Evolutionary conservation across 495 filamentous ascomycete species (phyloP), one percentile per base, ranked within the genome.

Genomic region (Hypoxylon intermedium): DNA sequence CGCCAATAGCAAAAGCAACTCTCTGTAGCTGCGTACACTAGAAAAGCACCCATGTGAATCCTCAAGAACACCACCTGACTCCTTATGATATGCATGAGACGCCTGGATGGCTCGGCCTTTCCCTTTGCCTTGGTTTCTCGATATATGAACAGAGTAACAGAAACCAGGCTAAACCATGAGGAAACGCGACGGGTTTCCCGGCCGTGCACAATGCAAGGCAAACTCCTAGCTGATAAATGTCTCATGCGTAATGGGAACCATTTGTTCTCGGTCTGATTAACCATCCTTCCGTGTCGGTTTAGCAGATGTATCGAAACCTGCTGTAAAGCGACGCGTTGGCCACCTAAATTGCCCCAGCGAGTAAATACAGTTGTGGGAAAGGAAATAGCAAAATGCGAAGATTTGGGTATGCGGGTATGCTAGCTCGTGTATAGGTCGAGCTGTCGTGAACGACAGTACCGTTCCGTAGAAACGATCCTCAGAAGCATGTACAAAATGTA

Each of bases 401-500:
- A 36, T 13, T 13, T 9, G 36, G 36, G 7, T 38, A 38, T 38
- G 36, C 16, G 31, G 48, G 24, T 43, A 48, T 48, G 48, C 20
- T 33, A 44, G 44, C 18, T 15, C 51, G 50, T 9, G 15, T 23
- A 3, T 1, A 60, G 54, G 28, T 60, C 51, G 61, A 41, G 30
- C 20, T 9, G 50, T 45, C 50, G 61, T 60, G 45, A 52, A 65
- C 34, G 60, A 47, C 18, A 57, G 34, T n/a, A n/a, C 60, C 53
- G 36, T 12, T 48, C 41, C 15, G 36, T 6, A 38, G 36, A 40
- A 53, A 57, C 9, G 51, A 23, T 36, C 36, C 41, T 40, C 18
- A 15, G 7, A 47, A 65, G 30, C 13, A 60, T n/a, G 45, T 60
- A 53, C 12, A 58, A 54, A 18, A 52, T 64, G 47, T 64, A 67